Evolutionary conservation across 148 eudicot species (phyloP).

Genomic region (Rhododendron henanense): DNA sequence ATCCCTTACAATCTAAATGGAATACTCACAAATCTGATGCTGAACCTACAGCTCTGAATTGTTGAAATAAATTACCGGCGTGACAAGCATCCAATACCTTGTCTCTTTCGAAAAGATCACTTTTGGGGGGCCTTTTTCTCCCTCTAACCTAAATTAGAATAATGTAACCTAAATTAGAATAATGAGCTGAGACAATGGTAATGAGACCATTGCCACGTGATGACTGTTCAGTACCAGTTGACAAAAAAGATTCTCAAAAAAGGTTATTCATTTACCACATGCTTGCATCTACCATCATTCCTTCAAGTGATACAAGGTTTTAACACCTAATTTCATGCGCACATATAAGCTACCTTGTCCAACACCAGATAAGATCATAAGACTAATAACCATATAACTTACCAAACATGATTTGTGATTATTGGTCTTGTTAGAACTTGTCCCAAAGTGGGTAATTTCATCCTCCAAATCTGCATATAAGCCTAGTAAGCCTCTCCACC

Average conservation of each 20-base stretch:
- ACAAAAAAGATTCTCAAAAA: neutral
- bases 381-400: neutral
- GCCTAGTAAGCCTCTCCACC: neutral
- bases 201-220: conserved; percentile 1
- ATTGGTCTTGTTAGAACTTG: neutral
- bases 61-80: conserved; percentile 55
- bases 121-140: conserved; percentile 47
- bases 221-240: neutral
- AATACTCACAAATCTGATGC: conserved; percentile 57
- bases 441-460: neutral
- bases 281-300: neutral
- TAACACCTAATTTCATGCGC: neutral
- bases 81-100: conserved; percentile 54
- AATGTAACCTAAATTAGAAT: conserved; percentile 34
- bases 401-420: neutral
- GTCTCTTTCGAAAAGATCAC: conserved; percentile 57
- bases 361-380: neutral
- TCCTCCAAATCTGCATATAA: neutral
- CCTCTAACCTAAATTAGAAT: conserved; percentile 38
- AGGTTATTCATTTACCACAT: neutral
- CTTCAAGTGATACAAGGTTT: neutral
- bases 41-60: conserved; percentile 53
- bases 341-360: neutral
- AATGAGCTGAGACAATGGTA: neutral
- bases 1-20: neutral